Conservation (phyloP, 148 eudicot species). For the Silene latifolia region DNA sequence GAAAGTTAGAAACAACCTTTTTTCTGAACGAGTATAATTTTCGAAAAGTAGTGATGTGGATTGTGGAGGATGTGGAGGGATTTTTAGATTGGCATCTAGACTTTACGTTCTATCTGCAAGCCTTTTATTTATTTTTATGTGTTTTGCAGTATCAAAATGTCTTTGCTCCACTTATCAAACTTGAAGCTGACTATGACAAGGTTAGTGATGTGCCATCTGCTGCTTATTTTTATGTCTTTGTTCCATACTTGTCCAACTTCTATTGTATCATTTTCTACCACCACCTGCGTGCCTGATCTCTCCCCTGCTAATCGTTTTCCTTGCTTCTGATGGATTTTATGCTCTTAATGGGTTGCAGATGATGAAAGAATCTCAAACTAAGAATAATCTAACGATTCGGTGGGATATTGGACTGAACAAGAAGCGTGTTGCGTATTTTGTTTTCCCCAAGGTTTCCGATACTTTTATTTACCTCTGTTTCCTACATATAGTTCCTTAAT, state of each 20-base stretch:
- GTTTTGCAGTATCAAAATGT: too few relatives aligned
- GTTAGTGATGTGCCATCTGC: constrained; percentile 32
- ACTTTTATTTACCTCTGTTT: background rate
- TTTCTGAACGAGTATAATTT: too few relatives aligned
- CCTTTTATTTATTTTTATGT: too few relatives aligned
- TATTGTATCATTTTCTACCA: background rate
- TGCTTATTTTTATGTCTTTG: background rate
- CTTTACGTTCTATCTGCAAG: too few relatives aligned
- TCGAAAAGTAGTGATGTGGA: too few relatives aligned
- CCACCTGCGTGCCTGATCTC: background rate
- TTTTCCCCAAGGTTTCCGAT: constrained; percentile 77
- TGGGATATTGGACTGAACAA: constrained; percentile 99
- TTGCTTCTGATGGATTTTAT: background rate
- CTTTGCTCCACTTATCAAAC: too few relatives aligned
- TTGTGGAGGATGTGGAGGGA: too few relatives aligned
- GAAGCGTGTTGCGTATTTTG: constrained; percentile 97
- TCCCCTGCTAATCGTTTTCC: background rate
- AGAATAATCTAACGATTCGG: constrained; percentile 82
- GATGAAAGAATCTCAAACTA: too few relatives aligned
- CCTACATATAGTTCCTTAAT: constrained; percentile 4
- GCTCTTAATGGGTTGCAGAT: constrained; percentile 42
- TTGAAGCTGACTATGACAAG: constrained; percentile 98
- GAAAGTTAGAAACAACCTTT: too few relatives aligned
- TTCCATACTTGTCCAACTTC: background rate
- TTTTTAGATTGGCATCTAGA: too few relatives aligned